phyloP scores from a whole-genome alignment of 192 early-diverging fungal species.

The Mycoemilia scoparia region DNA sequence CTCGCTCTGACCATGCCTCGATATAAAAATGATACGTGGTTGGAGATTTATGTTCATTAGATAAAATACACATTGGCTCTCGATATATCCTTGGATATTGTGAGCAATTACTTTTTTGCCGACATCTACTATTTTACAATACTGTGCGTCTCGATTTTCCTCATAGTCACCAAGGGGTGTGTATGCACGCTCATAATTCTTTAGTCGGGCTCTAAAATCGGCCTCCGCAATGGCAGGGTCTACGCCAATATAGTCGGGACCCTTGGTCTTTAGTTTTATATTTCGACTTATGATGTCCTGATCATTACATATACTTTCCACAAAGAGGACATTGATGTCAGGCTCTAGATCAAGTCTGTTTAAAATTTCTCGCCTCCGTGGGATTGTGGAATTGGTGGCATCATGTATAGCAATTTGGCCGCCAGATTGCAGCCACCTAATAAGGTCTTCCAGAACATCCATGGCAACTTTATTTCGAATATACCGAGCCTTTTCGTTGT shows the following conservation, averaged over 20 bases:
- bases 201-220: conserved; percentile 72
- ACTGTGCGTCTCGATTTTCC: conserved; percentile 62
- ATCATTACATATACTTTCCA: conserved; percentile 70
- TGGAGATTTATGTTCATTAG: conserved; percentile 93
- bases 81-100: conserved; percentile 84
- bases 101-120: conserved; percentile 91
- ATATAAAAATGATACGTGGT: conserved; percentile 73
- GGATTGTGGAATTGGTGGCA: conserved; percentile 86
- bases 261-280: conserved; percentile 73
- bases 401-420: conserved; percentile 86
- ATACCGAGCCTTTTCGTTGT: conserved; percentile 55
- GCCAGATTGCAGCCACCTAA: conserved; percentile 73
- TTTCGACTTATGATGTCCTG: conserved; percentile 55
- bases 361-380: conserved; percentile 48
- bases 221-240: conserved; percentile 59
- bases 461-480: conserved; percentile 76
- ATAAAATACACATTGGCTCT: conserved; percentile 90
- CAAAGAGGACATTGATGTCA: conserved; percentile 48
- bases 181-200: conserved; percentile 89
- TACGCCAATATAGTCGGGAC: conserved; percentile 87
- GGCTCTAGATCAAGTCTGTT: conserved; percentile 38
- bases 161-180: conserved; percentile 65
- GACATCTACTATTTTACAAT: conserved; percentile 92
- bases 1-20: conserved; percentile 79
- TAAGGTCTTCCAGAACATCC: conserved; percentile 78